Base-by-base conservation (phyloP, 345 rosid species). In the Citrus inodora region DNA sequence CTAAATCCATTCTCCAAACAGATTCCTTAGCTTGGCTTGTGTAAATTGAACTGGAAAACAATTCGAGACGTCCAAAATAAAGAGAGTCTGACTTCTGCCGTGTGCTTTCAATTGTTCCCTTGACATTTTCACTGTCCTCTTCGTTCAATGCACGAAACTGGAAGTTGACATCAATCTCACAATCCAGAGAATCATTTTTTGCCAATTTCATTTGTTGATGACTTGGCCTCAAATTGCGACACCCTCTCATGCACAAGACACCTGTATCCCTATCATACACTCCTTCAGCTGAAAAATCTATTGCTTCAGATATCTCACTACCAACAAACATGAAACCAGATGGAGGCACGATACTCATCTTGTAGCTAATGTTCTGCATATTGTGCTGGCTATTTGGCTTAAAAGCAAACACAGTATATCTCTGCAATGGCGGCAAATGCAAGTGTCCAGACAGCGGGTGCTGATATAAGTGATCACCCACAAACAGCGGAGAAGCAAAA, bases 1-100 rank as follows among this genome's bases (percentile, higher is more conserved):
- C 99, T 61, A 95, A 78, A 89, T 93, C 95, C 92, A 91, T 92
- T 84, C 98, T 89, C 94, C 94, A 91, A 58, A 95, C 86, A 76
- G 93, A 95, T 80, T 89, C 90, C 74, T 79, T 78, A 9, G 96
- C 98, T 87, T 90, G 93, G 81, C 69, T 75, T 25, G 35, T 65
- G 73, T 88, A 90, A 25, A 92, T 87, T 0, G 93, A 87, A 76
- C 83, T 83, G 11, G 99, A 92, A 75, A 81, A 83, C 70, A 93
- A 71, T 83, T 84, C 87, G 75, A 95, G 88, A 32, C 66, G 83
- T 75, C 76, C 85, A 73, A 95, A 89, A 80, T 87, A 89, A 72
- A 90, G 89, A 73, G 93, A 86, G 82, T 93, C 96, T 3, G 86
- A 78, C 83, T 83, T 93, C 33, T 33, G 70, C 75, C 98, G 73